Conservation (phyloP, 345 rosid species). For the Citrus medica region DNA sequence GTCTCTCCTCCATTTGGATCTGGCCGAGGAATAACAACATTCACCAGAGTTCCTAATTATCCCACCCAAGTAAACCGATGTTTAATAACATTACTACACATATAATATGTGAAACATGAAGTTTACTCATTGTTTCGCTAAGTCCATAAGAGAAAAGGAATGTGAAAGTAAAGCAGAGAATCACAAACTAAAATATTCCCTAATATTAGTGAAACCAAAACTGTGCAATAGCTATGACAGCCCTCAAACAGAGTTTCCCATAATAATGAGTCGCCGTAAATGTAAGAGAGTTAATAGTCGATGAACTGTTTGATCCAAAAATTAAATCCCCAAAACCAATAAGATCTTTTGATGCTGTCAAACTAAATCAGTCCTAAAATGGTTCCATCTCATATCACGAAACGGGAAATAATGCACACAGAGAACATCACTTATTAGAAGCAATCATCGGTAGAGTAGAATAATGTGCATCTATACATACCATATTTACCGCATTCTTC, state of each 20-base stretch:
- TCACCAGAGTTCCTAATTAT: conserved; percentile 20
- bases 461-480: background rate
- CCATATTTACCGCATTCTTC: conserved; percentile 35
- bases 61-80: background rate
- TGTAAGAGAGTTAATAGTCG: background rate
- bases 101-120: background rate
- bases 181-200: background rate
- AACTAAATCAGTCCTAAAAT: background rate
- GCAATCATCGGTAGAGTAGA: background rate
- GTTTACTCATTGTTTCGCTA: background rate
- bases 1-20: conserved; percentile 6
- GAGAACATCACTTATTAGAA: background rate
- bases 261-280: background rate
- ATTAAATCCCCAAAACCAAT: background rate
- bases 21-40: conserved; percentile 30
- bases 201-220: background rate
- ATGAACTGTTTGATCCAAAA: background rate
- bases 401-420: background rate
- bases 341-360: background rate
- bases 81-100: too few species aligned
- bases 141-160: background rate
- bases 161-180: background rate
- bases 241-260: background rate
- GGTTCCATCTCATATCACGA: background rate
- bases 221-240: background rate